Evolutionary conservation across 1,139 yeast species (phyloP).

Genomic region (Pichia sp.): DNA sequence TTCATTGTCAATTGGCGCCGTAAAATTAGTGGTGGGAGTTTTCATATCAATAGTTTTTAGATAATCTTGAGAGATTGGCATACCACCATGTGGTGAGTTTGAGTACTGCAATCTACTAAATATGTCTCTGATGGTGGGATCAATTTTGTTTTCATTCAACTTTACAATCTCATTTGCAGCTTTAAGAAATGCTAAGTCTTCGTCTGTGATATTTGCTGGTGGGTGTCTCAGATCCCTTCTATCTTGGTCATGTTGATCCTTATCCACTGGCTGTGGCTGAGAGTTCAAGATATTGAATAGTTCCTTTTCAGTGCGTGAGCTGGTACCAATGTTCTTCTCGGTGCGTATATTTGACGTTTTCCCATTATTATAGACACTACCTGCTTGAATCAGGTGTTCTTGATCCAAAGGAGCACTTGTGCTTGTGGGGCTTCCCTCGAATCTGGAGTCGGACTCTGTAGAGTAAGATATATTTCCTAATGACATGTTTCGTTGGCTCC

Average conservation of each 20-base stretch:
- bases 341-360: no score
- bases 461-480: no score
- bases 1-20: background rate
- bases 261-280: constrained; percentile 14
- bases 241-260: background rate
- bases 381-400: no score
- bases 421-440: no score
- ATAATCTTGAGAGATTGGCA: constrained; percentile 24
- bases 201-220: constrained; percentile 19
- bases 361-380: no score
- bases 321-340: background rate
- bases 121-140: constrained; percentile 49
- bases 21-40: background rate
- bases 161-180: constrained; percentile 28
- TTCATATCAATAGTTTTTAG: constrained; percentile 7
- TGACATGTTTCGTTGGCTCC: no score
- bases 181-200: constrained; percentile 25
- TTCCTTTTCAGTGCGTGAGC: constrained; percentile 2
- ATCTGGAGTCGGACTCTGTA: no score
- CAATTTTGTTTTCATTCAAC: constrained; percentile 31
- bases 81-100: constrained; percentile 43
- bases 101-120: constrained; percentile 46
- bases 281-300: constrained; percentile 24
- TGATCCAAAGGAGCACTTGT: no score
- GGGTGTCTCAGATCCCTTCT: no score